Evolutionary conservation across 2,329 filamentous ascomycete species (phyloP), one percentile per base, ranked within the genome.

Genomic region (Trichoderma citrinoviride): DNA sequence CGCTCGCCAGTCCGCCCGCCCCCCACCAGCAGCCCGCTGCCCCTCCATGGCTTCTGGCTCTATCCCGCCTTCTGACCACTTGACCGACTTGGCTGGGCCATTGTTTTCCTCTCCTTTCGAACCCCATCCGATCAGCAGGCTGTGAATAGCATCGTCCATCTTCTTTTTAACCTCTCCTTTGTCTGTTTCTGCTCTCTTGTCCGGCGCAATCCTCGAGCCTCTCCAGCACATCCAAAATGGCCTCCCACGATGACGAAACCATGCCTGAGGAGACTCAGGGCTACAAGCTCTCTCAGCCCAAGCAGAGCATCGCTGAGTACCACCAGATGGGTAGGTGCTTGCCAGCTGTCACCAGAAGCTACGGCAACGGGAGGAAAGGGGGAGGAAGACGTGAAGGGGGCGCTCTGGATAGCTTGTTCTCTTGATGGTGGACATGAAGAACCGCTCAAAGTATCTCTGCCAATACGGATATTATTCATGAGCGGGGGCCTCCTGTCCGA

Each of bases 291-390:
- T 93, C 92, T 71, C 92, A 97, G 87, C 85, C 85, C 68, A 97
- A 97, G 89, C 97, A 98, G 87, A 96, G 92, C 72, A 85, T 99
- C 75, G 91, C 94, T 69, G 91, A 97, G 79, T 97, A 97, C 81
- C 86, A 94, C 76, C 85, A 97, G 78, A 90, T 99, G 81, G 95
- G 93, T 96, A 83, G 75, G 91, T 73, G 19, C 5, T 21, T 17
- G 23, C 25, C 17, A n/a, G 47, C 25, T 65, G 25, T 43, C 27
- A 23, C 17, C 40, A 19, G 15, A 17, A 53, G 27, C 49, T 25
- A 7, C 5, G 33, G 8, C 21, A 3, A 1, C 2, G 6, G 14
- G 25, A 27, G 40, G 12, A 50, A 27, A 15, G 10, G 14, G 40
- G 52, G 41, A n/a, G 5, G 15, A 25, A 17, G 8, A 29, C 21